Percentiles rank a stretch among this genome's conserved stretches.
phyloP scores from a whole-genome alignment of 2,329 filamentous ascomycete genomes.

The Fusarium globosum region DNA sequence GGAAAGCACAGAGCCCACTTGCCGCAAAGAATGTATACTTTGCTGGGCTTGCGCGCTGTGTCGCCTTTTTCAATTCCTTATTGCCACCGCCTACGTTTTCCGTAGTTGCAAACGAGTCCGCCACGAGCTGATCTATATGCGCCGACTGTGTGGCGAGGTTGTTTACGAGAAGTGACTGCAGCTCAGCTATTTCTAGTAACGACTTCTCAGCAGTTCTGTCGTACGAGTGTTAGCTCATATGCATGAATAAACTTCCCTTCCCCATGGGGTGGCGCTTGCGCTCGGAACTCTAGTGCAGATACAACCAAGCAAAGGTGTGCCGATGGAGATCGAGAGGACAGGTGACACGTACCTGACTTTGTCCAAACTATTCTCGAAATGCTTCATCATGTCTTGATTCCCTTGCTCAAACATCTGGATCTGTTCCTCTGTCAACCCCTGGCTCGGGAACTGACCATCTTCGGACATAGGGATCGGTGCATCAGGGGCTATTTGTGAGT shows the following conservation, averaged over 20 bases:
- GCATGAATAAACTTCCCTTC: background rate
- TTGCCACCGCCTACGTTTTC: slow-evolving; percentile 93
- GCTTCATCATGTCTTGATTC: slow-evolving; percentile 90
- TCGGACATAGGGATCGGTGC: slow-evolving; percentile 38
- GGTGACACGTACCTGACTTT: slow-evolving; percentile 82
- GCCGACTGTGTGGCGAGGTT: slow-evolving; percentile 89
- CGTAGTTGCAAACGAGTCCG: slow-evolving; percentile 82
- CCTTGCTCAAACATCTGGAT: slow-evolving; percentile 93
- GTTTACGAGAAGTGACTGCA: slow-evolving; percentile 88
- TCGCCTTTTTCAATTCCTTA: slow-evolving; percentile 87
- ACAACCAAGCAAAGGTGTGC: slow-evolving; percentile 10
- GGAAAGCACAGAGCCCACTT: slow-evolving; percentile 76
- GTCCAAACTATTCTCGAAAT: slow-evolving; percentile 93
- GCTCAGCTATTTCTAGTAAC: slow-evolving; percentile 88
- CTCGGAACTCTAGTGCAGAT: slow-evolving; percentile 7
- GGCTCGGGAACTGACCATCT: slow-evolving; percentile 42
- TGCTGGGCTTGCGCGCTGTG: slow-evolving; percentile 76
- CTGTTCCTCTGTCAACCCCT: slow-evolving; percentile 82
- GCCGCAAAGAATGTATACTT: slow-evolving; percentile 85
- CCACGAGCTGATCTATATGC: slow-evolving; percentile 88
- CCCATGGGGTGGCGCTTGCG: slow-evolving; percentile 12
- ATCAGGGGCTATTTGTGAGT: slow-evolving; percentile 31
- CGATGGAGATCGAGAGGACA: background rate
- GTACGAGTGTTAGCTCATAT: slow-evolving; percentile 31
- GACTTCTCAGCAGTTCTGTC: slow-evolving; percentile 86